phyloP scores from a whole-genome alignment of 2,329 filamentous ascomycete species.

The Ophiognomonia clavigignenti-juglandacearum region DNA sequence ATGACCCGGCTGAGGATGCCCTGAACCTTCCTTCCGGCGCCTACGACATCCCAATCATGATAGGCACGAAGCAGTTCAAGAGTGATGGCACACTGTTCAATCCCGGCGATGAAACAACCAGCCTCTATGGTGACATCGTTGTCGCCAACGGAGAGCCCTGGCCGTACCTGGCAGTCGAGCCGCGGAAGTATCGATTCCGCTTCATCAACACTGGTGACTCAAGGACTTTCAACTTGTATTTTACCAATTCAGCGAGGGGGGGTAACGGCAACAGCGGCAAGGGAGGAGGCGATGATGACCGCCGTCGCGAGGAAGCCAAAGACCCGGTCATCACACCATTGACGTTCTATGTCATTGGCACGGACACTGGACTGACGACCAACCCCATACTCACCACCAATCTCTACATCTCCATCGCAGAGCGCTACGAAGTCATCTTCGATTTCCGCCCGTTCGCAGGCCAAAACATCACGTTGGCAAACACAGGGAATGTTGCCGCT shows the following conservation, averaged over 20 bases:
- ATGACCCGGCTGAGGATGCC: constrained; percentile 42
- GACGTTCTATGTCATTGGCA: not conserved
- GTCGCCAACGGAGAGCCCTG: not conserved
- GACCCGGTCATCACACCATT: not conserved
- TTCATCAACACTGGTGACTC: not conserved
- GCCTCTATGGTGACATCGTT: not conserved
- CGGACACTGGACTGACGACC: not conserved
- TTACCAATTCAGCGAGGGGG: not conserved
- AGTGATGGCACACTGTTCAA: not conserved
- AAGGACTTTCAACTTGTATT: not conserved
- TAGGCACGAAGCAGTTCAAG: not conserved
- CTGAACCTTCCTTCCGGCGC: constrained; percentile 38
- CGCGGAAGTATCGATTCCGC: not conserved
- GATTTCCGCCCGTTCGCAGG: constrained; percentile 47
- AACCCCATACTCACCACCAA: not conserved
- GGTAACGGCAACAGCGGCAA: no score
- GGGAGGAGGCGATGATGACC: no score
- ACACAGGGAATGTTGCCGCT: not conserved
- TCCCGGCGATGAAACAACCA: not conserved
- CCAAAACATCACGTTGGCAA: constrained; percentile 38
- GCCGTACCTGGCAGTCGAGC: not conserved
- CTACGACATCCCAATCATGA: not conserved
- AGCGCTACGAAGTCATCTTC: constrained; percentile 53
- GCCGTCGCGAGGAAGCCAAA: not conserved
- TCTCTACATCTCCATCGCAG: constrained; percentile 45